Evolutionary conservation across 306 rosid species (phyloP).

Genomic region (Cyclanthera cordifolia): DNA sequence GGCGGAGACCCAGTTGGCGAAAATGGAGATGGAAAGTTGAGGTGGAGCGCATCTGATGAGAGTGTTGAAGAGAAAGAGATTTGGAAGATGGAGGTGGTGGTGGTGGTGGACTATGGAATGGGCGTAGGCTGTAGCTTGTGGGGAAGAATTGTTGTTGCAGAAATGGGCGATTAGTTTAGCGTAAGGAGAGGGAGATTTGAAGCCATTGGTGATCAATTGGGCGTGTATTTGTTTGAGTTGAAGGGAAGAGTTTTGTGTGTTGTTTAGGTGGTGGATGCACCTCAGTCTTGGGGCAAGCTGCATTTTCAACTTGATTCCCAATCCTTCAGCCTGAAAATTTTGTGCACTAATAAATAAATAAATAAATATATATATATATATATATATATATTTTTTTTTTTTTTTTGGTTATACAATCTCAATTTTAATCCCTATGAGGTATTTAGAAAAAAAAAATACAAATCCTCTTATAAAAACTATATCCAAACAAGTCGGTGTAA

Average conservation of each 20-base stretch:
- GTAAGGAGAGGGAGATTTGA: conserved; percentile 29
- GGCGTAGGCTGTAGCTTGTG: conserved; percentile 26
- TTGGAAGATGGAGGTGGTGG: conserved; percentile 8
- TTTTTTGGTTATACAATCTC: too few relatives aligned
- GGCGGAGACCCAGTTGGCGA: conserved; percentile 32
- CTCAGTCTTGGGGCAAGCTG: conserved; percentile 24
- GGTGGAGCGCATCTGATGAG: conserved; percentile 48
- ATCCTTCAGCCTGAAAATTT: not conserved
- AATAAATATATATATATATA: too few relatives aligned
- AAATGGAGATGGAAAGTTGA: conserved; percentile 30
- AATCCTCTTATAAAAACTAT: too few relatives aligned
- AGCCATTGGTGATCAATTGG: conserved; percentile 46
- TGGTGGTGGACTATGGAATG: conserved; percentile 33
- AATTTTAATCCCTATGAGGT: too few relatives aligned
- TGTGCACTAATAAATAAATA: too few relatives aligned
- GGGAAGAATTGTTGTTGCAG: conserved; percentile 25
- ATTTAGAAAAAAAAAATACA: too few relatives aligned
- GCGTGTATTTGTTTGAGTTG: conserved; percentile 46
- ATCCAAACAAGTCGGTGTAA: too few relatives aligned
- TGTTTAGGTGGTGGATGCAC: conserved; percentile 26
- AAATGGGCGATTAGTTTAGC: conserved; percentile 49
- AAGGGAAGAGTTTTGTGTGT: conserved; percentile 22
- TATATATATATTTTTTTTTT: too few relatives aligned
- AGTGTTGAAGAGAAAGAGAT: conserved; percentile 55
- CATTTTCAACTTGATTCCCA: not conserved